phyloP scores from a whole-genome alignment of 768 basidiomycete genomes.

The Leccinum rimulosum region DNA sequence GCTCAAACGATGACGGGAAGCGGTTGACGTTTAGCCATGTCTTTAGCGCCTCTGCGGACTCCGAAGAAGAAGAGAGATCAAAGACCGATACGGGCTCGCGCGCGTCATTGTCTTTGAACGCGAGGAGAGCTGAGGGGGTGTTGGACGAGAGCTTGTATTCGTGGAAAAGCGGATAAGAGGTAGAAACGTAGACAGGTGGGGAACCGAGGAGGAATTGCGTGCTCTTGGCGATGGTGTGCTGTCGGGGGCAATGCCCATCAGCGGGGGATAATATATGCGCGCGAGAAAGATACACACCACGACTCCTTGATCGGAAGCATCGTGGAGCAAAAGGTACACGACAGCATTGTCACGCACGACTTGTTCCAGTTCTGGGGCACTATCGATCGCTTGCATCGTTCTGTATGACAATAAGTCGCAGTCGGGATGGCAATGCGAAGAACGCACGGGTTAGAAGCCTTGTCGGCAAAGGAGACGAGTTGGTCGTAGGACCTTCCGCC shows the following conservation, averaged over 20 bases:
- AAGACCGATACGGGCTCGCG: slow-evolving; percentile 46
- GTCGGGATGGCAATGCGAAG: slow-evolving; percentile 7
- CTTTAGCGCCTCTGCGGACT: slow-evolving; percentile 24
- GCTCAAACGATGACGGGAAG: slow-evolving; percentile 70
- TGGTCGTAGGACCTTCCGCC: slow-evolving; percentile 70
- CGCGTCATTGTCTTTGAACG: slow-evolving; percentile 58
- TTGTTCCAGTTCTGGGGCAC: slow-evolving; percentile 1
- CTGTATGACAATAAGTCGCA: not conserved
- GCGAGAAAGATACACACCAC: slow-evolving; percentile 28
- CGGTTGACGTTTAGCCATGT: slow-evolving; percentile 68
- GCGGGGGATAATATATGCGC: not conserved
- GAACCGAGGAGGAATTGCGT: slow-evolving; percentile 48
- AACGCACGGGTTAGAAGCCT: slow-evolving; percentile 68
- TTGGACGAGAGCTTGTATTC: slow-evolving; percentile 36
- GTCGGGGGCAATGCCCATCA: not conserved
- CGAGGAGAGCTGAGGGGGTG: slow-evolving; percentile 63
- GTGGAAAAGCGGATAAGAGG: slow-evolving; percentile 31
- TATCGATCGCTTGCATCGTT: slow-evolving; percentile 23
- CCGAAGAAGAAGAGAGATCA: slow-evolving; percentile 8
- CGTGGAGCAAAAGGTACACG: slow-evolving; percentile 51
- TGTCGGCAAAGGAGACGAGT: slow-evolving; percentile 71
- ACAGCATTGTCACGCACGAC: slow-evolving; percentile 15
- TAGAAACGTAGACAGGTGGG: slow-evolving; percentile 46
- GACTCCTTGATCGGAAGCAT: slow-evolving; percentile 29
- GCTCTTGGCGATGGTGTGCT: slow-evolving; percentile 58